These are phyloP conservation scores for Apiospora phragmitis DNA, from an alignment of 2,329 filamentous ascomycete species.

Conservation along the genomic window DNA sequence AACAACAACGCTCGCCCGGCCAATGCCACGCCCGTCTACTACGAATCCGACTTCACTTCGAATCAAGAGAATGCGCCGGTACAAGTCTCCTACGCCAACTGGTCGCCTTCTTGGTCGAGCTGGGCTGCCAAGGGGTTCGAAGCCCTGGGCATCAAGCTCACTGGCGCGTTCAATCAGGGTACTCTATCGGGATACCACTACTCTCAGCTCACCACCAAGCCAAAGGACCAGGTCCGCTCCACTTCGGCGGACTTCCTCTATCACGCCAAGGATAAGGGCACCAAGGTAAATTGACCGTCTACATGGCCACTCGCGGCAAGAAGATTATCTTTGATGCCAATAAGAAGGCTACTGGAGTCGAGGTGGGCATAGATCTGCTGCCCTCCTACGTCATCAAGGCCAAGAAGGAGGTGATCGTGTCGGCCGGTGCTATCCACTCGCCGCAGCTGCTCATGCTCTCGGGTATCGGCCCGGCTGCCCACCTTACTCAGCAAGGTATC, in stretches of 20 bases:
- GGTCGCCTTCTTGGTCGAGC: conserved; percentile 37
- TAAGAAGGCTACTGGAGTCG: conserved; percentile 34
- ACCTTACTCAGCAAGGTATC: conserved; percentile 42
- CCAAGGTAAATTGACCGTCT: conserved; percentile 20
- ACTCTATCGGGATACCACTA: conserved; percentile 39
- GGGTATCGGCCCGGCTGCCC: conserved; percentile 35
- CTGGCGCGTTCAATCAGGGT: conserved; percentile 41
- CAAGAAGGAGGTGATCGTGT: conserved; percentile 39
- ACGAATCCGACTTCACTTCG: conserved; percentile 30
- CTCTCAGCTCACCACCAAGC: conserved; percentile 28
- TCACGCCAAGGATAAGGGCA: conserved; percentile 19
- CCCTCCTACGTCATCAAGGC: conserved; percentile 25
- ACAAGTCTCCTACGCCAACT: conserved; percentile 43
- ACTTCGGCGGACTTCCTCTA: conserved; percentile 8
- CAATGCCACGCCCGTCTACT: conserved; percentile 30
- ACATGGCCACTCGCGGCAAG: conserved; percentile 40
- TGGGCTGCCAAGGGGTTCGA: conserved; percentile 40
- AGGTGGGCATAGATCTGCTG: conserved; percentile 18
- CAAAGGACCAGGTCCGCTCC: conserved; percentile 9
- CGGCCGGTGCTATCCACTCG: conserved; percentile 38
- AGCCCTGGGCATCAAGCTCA: conserved; percentile 38
- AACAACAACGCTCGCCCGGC: conserved; percentile 22
- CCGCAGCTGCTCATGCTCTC: conserved; percentile 42
- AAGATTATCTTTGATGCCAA: conserved; percentile 43
- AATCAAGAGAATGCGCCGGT: conserved; percentile 35